Base-by-base conservation (phyloP, 305 asterid genomes). In the Solanum aculeatissimum region DNA sequence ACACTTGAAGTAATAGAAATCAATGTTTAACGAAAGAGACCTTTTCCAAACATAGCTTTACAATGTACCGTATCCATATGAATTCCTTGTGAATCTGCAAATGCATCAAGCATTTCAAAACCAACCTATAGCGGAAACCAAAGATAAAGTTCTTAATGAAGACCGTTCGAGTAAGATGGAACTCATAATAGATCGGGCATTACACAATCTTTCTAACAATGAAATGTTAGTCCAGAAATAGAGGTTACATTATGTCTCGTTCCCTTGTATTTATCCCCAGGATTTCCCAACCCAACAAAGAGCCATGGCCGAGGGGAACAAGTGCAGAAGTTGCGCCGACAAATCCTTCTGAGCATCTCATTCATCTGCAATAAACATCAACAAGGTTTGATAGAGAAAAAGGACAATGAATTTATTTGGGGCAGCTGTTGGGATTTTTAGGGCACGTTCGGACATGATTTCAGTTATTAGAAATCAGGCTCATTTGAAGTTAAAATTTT, bases 201-300 rank as follows among this genome's bases (percentile, higher is more conserved):
- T 47, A 23, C 1, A 5, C 62, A 75, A 32, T 49, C 45, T 49
- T 49, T 75, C 82, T 9, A 13, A 27, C 18, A 75, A 75, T 9
- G 23, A 49, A 27, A 49, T 49, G 21, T 49, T 15, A 75, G 23
- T 75, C 82, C 63, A 75, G 82, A 27, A 49, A 75, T 75, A 75
- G 14, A 75, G 25, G 63, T 75, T 75, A 75, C 82, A 74, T 95
- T 96, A 87, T 96, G 98, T 70, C 97, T 87, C 69, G 96, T 96
- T 83, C 97, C 98, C 88, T 43, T 80, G 89, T 87, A 94, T 85
- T 91, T 95, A 71, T 95, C 96, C 86, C 98, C 99, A 19, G 98
- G 98, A 83, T 95, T 96, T 75, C 99, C 99, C 89, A 95, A 90
- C 29, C 99, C 99, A 72, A 94, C 96, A 80, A 95, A 92, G 83